Evolutionary conservation across 768 basidiomycete genomes (phyloP), one percentile per base, ranked within the genome.

Genomic region (Lactarius indigo): DNA sequence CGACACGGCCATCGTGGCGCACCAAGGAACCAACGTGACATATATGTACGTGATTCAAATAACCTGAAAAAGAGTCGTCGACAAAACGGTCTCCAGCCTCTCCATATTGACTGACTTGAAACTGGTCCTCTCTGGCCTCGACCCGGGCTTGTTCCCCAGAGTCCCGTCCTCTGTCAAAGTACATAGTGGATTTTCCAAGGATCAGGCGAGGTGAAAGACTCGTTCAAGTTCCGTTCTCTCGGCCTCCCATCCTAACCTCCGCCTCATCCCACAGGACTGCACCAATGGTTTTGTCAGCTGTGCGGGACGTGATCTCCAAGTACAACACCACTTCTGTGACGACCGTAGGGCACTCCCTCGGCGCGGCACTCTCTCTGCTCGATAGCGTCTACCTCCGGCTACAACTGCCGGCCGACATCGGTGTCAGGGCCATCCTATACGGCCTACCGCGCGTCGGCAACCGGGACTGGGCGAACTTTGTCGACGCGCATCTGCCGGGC

Each of bases 91-190:
- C 12, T 26, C 47, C n/a, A 50, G 23, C 12, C n/a, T 50, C 23
- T 12, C n/a, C 23, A 23, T 26, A 23, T 23, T 50, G 23, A 50
- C n/a, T 23, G 23, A 50, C 47, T 47, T 23, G 47, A 50, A 26
- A 26, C 1, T 50, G n/a, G 15, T 4, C 8, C 8, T n/a, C n/a
- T 20, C 44, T 10, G 3, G 1, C 47, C 77, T 86, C 35, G 75
- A 84, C 69, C 39, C 79, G 8, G 73, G 74, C 1, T 78, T 87
- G 8, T 88, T 87, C 76, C 87, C 86, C 3, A 85, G 84, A 1
- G 74, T 85, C 17, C 70, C 79, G 28, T 75, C 72, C 12, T 72
- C 64, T 35, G 79, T 84, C 23, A 64, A 72, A 61, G 84, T 83
- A 12, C 87, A 85, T 69, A 75, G 79, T 44, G 85, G 86, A 6